Evolutionary conservation across 2,329 filamentous ascomycete species (phyloP), one percentile per base, ranked within the genome.

Genomic region (Arthrobotrys megalospora): DNA sequence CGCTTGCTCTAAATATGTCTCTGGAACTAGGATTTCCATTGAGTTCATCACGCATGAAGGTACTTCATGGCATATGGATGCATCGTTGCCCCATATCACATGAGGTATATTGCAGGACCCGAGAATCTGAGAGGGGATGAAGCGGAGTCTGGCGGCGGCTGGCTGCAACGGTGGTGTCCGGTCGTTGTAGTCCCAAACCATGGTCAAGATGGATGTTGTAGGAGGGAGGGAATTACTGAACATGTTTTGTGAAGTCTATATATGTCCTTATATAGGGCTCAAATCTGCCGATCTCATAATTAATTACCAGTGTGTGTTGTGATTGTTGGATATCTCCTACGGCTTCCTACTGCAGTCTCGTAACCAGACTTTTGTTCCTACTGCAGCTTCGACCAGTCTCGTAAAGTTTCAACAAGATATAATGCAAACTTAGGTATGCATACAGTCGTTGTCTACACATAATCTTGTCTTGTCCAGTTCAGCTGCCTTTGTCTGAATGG

Each of bases 61-160:
- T 6, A 47, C 43, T 47, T 47, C 43, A 47, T 47, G 12, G 43
- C 43, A 47, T 47, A 47, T 47, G 16, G 43, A 47, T 47, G 43
- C 43, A 47, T 47, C 16, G 12, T 19, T 4, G 6, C 12, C 43
- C 43, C 43, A 47, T 47, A 47, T 19, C 5, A 47, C 16, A n/a
- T 47, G 43, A 47, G 43, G 43, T 47, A 47, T 47, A 5, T 47
- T 47, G 16, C 6, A 47, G 16, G 14, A 47, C 14, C 43, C 43
- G 16, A 47, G 43, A 47, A 47, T n/a, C 16, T 47, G 5, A 12
- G 43, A 19, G 6, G 16, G 43, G 43, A 47, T 47, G 43, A 47
- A 47, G 43, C 43, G 43, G 43, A 47, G 43, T 47, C 43, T 6
- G 12, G 16, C 43, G 6, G 43, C 43, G 14, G 4, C 6, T n/a